These are phyloP conservation scores for Glebionis coronaria DNA, from an alignment of 129 eudicot species.

Conservation along the genomic window DNA sequence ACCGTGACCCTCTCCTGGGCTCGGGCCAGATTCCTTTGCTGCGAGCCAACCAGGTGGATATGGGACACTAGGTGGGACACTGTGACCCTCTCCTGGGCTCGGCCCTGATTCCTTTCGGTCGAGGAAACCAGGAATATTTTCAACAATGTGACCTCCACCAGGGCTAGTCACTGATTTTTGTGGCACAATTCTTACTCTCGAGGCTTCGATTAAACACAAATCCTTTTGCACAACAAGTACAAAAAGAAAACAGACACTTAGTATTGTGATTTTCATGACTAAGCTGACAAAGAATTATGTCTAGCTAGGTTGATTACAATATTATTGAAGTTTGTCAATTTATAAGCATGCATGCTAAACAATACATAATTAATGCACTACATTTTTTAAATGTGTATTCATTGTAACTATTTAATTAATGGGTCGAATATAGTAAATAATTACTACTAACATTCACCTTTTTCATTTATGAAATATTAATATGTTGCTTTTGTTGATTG, in stretches of 20 bases:
- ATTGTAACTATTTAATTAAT: neutral
- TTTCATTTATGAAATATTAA: neutral
- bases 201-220: neutral
- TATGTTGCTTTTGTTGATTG: no score
- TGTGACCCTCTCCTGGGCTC: no score
- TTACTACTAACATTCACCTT: neutral
- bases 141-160: no score
- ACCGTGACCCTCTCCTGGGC: no score
- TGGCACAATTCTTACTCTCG: neutral
- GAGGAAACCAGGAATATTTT: no score
- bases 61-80: no score
- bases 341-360: neutral
- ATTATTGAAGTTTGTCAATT: neutral
- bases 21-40: no score
- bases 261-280: neutral
- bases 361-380: neutral
- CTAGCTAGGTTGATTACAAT: neutral
- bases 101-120: no score
- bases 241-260: conserved; percentile 5
- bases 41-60: no score
- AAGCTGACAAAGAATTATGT: neutral
- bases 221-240: conserved; percentile 3
- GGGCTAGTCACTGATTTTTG: no score
- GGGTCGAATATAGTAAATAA: neutral
- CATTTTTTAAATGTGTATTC: no score